These are phyloP conservation scores for Chlamydomonas applanata DNA, from an alignment of 139 green algal species.

Conservation along the genomic window DNA sequence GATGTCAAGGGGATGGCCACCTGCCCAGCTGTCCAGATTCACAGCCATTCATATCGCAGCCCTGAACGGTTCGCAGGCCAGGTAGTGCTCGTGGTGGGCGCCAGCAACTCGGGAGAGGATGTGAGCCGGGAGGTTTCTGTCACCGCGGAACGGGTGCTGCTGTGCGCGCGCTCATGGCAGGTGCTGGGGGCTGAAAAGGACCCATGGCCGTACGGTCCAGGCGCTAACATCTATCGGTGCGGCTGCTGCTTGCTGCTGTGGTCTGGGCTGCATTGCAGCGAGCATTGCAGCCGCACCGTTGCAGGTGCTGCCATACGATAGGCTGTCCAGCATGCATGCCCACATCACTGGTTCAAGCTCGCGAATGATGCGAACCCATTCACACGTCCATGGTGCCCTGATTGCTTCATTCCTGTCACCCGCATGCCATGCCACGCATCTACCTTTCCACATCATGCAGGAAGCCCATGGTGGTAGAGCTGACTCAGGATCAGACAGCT, in stretches of 20 bases:
- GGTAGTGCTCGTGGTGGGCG: slow-evolving; percentile 66
- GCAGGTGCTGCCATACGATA: too few relatives aligned
- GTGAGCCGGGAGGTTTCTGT: slow-evolving; percentile 58
- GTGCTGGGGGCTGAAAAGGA: slow-evolving; percentile 7
- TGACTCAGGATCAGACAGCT: slow-evolving; percentile 29
- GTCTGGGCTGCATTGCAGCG: too few relatives aligned
- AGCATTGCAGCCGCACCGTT: too few relatives aligned
- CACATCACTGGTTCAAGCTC: too few relatives aligned
- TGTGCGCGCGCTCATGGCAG: slow-evolving; percentile 60
- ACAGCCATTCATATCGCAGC: slow-evolving; percentile 70
- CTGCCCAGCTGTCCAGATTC: slow-evolving; percentile 64
- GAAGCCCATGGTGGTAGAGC: slow-evolving; percentile 33
- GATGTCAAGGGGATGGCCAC: slow-evolving; percentile 43
- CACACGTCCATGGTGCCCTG: too few relatives aligned
- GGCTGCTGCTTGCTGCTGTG: too few relatives aligned
- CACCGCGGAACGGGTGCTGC: slow-evolving; percentile 51
- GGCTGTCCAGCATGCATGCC: too few relatives aligned
- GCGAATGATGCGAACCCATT: too few relatives aligned
- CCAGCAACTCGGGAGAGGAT: slow-evolving; percentile 64
- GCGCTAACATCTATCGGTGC: slow-evolving; percentile 34
- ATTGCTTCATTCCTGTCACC: slow-evolving; percentile 1
- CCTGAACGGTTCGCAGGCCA: slow-evolving; percentile 51
- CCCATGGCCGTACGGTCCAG: slow-evolving; percentile 11
- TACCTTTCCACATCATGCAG: slow-evolving; percentile 16
- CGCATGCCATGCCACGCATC: neutral